Conservation (phyloP, 1,139 yeast genomes). For the Geotrichum europaeum region DNA sequence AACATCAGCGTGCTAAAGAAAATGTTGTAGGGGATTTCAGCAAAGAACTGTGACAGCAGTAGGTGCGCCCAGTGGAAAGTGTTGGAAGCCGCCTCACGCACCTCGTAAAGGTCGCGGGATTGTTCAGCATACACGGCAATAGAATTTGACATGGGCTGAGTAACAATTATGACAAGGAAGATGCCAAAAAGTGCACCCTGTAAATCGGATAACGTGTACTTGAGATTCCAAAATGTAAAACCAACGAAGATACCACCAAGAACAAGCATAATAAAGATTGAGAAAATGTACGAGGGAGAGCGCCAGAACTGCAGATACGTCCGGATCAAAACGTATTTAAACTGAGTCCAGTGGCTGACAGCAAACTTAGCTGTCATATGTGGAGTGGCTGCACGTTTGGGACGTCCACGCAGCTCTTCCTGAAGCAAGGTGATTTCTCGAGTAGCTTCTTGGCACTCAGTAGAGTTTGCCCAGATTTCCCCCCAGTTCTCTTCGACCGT, state of each 20-base stretch:
- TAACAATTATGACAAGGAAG: conserved; percentile 51
- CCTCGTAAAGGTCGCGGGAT: conserved; percentile 51
- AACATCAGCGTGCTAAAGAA: conserved; percentile 31
- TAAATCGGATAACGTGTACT: conserved; percentile 32
- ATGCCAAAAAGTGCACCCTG: conserved; percentile 38
- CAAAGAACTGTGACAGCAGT: conserved; percentile 37
- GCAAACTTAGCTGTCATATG: conserved; percentile 30
- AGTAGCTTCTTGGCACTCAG: conserved; percentile 37
- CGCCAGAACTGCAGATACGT: conserved; percentile 41
- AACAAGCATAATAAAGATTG: conserved; percentile 43
- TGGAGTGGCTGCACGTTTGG: conserved; percentile 21
- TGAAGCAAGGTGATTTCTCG: conserved; percentile 37
- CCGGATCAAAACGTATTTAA: conserved; percentile 36
- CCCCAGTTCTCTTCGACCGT: conserved; percentile 41
- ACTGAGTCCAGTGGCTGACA: conserved; percentile 35
- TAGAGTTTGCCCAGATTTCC: conserved; percentile 39
- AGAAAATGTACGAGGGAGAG: conserved; percentile 41
- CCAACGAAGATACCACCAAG: conserved; percentile 48
- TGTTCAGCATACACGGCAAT: conserved; percentile 43
- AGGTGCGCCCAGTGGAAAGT: conserved; percentile 55
- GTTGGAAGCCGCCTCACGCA: conserved; percentile 55
- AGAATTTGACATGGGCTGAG: conserved; percentile 54
- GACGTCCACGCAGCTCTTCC: conserved; percentile 27
- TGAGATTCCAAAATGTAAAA: conserved; percentile 43
- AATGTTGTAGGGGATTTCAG: conserved; percentile 40